Conservation (phyloP, 225 moss, liverwort and hornwort genomes). For the Lunularia cruciata region DNA sequence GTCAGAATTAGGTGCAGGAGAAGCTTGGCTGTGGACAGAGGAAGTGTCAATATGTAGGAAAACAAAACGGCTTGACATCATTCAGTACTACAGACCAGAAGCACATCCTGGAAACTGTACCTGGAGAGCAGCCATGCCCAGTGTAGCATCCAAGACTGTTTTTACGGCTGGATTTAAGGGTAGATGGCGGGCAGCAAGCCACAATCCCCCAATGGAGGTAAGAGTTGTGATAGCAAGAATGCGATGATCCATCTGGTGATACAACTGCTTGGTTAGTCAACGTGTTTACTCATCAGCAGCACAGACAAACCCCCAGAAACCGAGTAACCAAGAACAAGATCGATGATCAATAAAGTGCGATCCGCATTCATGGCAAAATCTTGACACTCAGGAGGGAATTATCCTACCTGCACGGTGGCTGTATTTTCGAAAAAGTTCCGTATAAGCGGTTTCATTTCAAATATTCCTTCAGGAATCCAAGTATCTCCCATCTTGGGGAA, state of each 20-base stretch:
- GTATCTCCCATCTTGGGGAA: slow-evolving; percentile 96
- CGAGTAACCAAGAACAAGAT: too few relatives aligned
- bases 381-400: background rate
- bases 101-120: slow-evolving; percentile 44
- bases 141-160: slow-evolving; percentile 61
- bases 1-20: too few relatives aligned
- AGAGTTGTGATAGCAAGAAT: slow-evolving; percentile 78
- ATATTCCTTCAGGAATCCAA: slow-evolving; percentile 81
- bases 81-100: too few relatives aligned
- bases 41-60: too few relatives aligned
- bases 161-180: slow-evolving; percentile 62
- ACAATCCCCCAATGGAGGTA: slow-evolving; percentile 62
- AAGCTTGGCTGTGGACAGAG: too few relatives aligned
- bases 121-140: slow-evolving; percentile 89
- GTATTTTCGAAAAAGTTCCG: slow-evolving; percentile 97
- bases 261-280: too few relatives aligned
- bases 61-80: too few relatives aligned
- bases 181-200: slow-evolving; percentile 66
- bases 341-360: too few relatives aligned
- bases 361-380: too few relatives aligned
- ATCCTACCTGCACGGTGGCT: slow-evolving; percentile 81
- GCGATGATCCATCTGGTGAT: slow-evolving; percentile 83
- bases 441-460: slow-evolving; percentile 86
- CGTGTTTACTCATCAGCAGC: too few relatives aligned
- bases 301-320: too few relatives aligned